A percentile compares a stretch with the other conserved stretches of the same genome.
Conservation (phyloP, 495 filamentous ascomycete genomes). For the Penicillium fimorum region DNA sequence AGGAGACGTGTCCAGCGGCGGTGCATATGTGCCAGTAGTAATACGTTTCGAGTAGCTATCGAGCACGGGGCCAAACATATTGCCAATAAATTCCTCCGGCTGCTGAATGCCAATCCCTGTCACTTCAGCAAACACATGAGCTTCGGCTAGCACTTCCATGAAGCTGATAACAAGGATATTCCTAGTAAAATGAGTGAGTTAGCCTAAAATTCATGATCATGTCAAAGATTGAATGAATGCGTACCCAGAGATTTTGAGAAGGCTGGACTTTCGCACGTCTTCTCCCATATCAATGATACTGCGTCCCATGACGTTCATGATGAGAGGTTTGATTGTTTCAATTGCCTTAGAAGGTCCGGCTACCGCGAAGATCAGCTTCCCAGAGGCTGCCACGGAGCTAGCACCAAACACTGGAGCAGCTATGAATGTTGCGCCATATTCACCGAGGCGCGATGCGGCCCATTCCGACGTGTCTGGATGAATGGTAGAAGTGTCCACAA, state of each 20-base stretch:
- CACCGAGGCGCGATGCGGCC: conserved; percentile 18
- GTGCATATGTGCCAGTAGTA: conserved; percentile 20
- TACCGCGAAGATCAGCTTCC: conserved; percentile 35
- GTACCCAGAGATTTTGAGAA: conserved; percentile 23
- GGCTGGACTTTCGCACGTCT: conserved; percentile 22
- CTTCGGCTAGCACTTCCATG: conserved; percentile 36
- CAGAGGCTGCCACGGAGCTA: conserved; percentile 34
- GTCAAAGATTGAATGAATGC: neutral
- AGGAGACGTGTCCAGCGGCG: conserved; percentile 14
- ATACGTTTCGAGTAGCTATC: conserved; percentile 27
- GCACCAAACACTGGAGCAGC: conserved; percentile 38
- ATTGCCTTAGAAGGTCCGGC: conserved; percentile 32
- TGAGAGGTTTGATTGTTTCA: conserved; percentile 28
- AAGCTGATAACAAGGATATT: conserved; percentile 20
- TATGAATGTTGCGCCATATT: conserved; percentile 26
- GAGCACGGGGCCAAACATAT: conserved; percentile 32
- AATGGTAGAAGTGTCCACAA: conserved; percentile 42
- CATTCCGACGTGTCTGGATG: conserved; percentile 36
- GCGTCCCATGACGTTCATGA: conserved; percentile 35
- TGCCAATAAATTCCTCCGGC: conserved; percentile 32
- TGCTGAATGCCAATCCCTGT: conserved; percentile 30
- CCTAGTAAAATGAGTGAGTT: conserved; percentile 4
- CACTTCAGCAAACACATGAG: conserved; percentile 41
- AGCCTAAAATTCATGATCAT: neutral
- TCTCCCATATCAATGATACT: conserved; percentile 31